These are phyloP conservation scores for Calonectria montana DNA, from an alignment of 2,329 filamentous ascomycete species.

Conservation along the genomic window DNA sequence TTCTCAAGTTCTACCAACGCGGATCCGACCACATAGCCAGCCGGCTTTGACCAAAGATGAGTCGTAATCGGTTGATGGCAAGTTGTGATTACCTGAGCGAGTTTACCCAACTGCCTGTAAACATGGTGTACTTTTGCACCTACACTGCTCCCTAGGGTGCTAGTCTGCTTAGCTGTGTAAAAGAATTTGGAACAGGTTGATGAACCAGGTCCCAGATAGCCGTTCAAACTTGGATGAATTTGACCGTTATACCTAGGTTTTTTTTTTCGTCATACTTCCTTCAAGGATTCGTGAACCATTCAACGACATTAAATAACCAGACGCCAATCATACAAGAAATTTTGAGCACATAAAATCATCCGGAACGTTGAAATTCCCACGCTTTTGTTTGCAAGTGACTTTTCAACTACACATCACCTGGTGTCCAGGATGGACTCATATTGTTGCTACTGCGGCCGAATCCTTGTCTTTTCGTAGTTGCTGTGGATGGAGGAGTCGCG, in stretches of 20 bases:
- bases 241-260: neutral
- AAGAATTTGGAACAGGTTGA: neutral
- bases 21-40: neutral
- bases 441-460: neutral
- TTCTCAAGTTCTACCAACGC: neutral
- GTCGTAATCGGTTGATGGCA: neutral
- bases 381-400: neutral
- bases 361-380: slow-evolving; percentile 5
- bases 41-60: neutral
- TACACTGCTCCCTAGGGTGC: neutral
- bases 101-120: neutral
- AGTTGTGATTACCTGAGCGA: neutral
- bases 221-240: neutral
- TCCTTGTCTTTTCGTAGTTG: neutral
- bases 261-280: neutral
- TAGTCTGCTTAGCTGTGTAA: neutral
- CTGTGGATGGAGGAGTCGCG: neutral
- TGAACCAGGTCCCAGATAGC: neutral
- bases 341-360: slow-evolving; percentile 10
- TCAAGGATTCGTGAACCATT: slow-evolving; percentile 5
- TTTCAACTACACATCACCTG: neutral
- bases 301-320: slow-evolving; percentile 30
- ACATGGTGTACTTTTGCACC: neutral
- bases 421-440: neutral
- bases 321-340: slow-evolving; percentile 29